Conservation (phyloP, 2,329 filamentous ascomycete genomes). For the Pseudonectria foliicola region DNA sequence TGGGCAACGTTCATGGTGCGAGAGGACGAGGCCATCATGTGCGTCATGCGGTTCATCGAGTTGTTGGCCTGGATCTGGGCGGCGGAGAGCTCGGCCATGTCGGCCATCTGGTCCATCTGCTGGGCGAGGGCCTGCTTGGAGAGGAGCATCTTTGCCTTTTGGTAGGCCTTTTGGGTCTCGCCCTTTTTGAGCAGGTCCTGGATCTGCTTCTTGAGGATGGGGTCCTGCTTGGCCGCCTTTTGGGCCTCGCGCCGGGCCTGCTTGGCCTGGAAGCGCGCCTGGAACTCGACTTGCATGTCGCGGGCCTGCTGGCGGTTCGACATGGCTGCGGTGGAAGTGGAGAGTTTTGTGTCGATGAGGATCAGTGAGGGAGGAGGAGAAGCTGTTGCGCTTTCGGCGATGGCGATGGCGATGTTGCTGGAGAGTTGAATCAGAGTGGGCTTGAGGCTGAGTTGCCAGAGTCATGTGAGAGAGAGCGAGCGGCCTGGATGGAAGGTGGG, state of each 20-base stretch:
- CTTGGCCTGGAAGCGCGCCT: conserved; percentile 57
- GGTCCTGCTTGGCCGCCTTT: conserved; percentile 55
- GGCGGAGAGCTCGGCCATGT: conserved; percentile 54
- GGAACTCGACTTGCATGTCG: conserved; percentile 58
- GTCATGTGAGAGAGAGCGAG: no score
- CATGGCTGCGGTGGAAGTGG: conserved; percentile 32
- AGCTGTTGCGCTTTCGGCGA: no score
- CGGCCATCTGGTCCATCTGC: conserved; percentile 58
- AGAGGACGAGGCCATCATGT: conserved; percentile 55
- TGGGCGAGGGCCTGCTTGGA: conserved; percentile 55
- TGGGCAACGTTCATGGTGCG: conserved; percentile 52
- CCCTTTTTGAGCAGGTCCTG: conserved; percentile 56
- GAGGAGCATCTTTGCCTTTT: conserved; percentile 56
- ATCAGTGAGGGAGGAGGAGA: no score
- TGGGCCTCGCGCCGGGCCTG: conserved; percentile 54
- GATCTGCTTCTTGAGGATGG: conserved; percentile 55
- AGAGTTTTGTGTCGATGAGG: no score
- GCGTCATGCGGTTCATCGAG: conserved; percentile 57
- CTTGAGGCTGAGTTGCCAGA: no score
- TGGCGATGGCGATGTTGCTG: neutral
- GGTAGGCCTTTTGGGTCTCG: conserved; percentile 56
- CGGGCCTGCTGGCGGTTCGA: conserved; percentile 51
- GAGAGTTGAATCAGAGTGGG: neutral
- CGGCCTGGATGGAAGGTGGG: no score
- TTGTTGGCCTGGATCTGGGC: conserved; percentile 60